These are phyloP conservation scores for Rhinocladiella similis DNA, from an alignment of 2,329 filamentous ascomycete species.

Conservation along the genomic window DNA sequence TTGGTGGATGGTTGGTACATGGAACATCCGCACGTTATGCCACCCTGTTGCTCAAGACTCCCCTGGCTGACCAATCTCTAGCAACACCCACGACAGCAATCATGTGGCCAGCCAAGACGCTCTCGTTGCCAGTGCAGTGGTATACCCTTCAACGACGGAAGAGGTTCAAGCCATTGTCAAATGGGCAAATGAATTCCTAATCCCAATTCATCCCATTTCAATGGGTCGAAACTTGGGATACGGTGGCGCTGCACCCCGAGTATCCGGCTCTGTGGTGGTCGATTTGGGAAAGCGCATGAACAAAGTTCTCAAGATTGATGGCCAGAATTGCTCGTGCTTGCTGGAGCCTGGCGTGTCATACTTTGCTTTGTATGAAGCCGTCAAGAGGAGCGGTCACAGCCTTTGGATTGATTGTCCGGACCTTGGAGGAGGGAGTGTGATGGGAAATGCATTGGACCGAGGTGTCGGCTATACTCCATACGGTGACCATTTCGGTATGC, in stretches of 20 bases:
- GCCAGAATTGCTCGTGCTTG: slow-evolving; percentile 39
- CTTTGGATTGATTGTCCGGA: slow-evolving; percentile 46
- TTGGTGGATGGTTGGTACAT: slow-evolving; percentile 13
- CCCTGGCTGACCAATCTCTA: background rate
- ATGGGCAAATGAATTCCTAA: slow-evolving; percentile 31
- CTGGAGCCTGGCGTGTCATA: slow-evolving; percentile 47
- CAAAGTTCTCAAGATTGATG: slow-evolving; percentile 38
- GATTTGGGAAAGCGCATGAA: slow-evolving; percentile 46
- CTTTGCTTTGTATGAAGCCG: slow-evolving; percentile 39
- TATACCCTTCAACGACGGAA: slow-evolving; percentile 9
- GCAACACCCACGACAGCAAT: slow-evolving; percentile 13
- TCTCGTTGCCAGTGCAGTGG: slow-evolving; percentile 10
- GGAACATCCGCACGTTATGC: slow-evolving; percentile 8
- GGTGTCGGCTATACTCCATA: slow-evolving; percentile 38
- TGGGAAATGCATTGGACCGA: slow-evolving; percentile 37
- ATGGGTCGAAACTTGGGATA: slow-evolving; percentile 35
- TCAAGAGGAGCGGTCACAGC: slow-evolving; percentile 37
- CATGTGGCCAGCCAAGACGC: slow-evolving; percentile 10
- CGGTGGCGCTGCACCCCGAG: slow-evolving; percentile 45
- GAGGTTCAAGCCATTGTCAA: slow-evolving; percentile 24
- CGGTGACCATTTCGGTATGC: slow-evolving; percentile 47
- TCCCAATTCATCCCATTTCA: slow-evolving; percentile 38
- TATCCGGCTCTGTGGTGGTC: slow-evolving; percentile 44
- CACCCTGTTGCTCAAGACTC: background rate
- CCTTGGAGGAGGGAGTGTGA: slow-evolving; percentile 36